Conservation (phyloP, 306 rosid species). For the Sicyos baderoa region DNA sequence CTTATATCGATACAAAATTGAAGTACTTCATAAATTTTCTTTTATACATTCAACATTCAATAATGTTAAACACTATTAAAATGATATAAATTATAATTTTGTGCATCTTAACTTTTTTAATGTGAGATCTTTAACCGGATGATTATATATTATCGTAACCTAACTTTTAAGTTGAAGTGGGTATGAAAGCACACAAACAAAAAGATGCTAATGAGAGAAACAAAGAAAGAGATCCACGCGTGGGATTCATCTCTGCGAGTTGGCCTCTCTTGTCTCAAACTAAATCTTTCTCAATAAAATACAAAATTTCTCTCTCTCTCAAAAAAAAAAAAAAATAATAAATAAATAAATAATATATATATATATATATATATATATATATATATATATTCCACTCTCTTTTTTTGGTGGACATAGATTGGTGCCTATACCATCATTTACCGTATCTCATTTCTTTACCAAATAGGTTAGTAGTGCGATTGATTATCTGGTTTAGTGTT, state of each 20-base stretch:
- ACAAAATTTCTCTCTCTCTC: neutral
- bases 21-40: too few relatives aligned
- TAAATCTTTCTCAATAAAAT: neutral
- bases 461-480: too few relatives aligned
- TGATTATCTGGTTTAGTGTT: too few relatives aligned
- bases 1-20: too few relatives aligned
- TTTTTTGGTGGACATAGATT: slow-evolving; percentile 5
- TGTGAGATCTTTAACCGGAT: too few relatives aligned
- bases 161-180: neutral
- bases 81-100: too few relatives aligned
- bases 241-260: slow-evolving; percentile 6
- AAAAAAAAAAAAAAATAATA: too few relatives aligned
- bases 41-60: too few relatives aligned
- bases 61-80: too few relatives aligned
- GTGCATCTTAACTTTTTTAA: too few relatives aligned
- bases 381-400: neutral
- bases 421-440: slow-evolving; percentile 8
- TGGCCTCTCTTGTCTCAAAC: neutral
- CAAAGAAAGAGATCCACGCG: slow-evolving; percentile 7
- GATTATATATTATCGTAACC: too few relatives aligned
- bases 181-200: slow-evolving; percentile 7
- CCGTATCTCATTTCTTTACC: neutral
- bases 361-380: neutral
- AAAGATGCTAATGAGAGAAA: slow-evolving; percentile 10
- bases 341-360: too few relatives aligned